Base-by-base conservation (phyloP, 129 eudicot species). In the Ambrosia trifida region DNA sequence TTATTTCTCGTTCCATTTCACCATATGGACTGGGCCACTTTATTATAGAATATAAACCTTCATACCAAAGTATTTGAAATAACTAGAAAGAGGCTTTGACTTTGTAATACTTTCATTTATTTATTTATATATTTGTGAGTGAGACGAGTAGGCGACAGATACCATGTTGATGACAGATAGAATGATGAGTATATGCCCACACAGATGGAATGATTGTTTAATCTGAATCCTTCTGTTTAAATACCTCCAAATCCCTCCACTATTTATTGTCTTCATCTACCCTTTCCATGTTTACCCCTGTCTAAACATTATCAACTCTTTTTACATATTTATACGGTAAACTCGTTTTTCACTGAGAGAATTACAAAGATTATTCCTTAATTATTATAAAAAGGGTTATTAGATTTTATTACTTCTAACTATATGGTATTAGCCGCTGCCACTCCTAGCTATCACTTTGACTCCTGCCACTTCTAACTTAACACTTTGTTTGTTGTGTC, bases 191-290 rank as follows among this genome's bases (percentile, higher is more conserved):
- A 70, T 20, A 13, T 33, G 14, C 19, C 14, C 64, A 69, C 53
- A 41, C 41, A 40, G 56, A 56, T 12, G 56, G 75, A 56, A 71
- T 71, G 69, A 72, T 72, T 43, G 50, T 60, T 46, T 72, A 11
- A 43, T 46, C 69, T 59, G 60, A 72, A 72, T 45, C 14, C 56
- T 58, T 41, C 70, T 44, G 38, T 24, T 53, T 41, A 10, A 31
- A 52, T 32, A 52, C 73, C 13, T 68, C 77, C 69, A 60, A 72
- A 69, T 69, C 74, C 36, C 74, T 64, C 74, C 73, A 51, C 63
- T 51, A 33, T 69, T 68, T 33, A 33, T 32, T 69, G 49, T 53
- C 58, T 41, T 60, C 46, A 14, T 11, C 16, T 72, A 24, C 28
- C 28, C 28, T 56, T 72, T 59, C 53, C 76, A 57, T 3, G 16